Percentiles rank a stretch among this genome's conserved stretches.
Evolutionary conservation across 352 stramenopile genomes (phyloP).

Genomic region (Phytophthora colocasiae): DNA sequence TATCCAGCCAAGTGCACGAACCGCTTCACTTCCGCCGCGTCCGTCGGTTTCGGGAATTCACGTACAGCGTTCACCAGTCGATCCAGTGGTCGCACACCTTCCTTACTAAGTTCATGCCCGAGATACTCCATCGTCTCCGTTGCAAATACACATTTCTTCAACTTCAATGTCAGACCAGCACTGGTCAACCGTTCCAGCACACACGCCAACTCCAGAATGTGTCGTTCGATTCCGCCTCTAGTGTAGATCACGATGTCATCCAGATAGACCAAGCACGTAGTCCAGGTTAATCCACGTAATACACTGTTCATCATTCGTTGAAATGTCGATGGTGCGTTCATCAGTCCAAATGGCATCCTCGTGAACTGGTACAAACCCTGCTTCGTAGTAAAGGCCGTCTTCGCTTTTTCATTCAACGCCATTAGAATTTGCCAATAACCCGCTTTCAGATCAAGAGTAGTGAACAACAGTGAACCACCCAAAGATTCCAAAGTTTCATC

Average conservation of each 20-base stretch:
- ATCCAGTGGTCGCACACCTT: background rate
- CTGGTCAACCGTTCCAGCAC: background rate
- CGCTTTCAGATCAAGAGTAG: background rate
- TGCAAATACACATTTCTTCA: constrained; percentile 2
- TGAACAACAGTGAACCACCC: background rate
- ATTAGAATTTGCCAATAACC: background rate
- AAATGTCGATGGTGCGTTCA: background rate
- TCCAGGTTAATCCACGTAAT: background rate
- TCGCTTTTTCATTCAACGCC: background rate
- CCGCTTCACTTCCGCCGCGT: background rate
- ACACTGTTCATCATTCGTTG: constrained; percentile 1
- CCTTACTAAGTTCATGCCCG: background rate
- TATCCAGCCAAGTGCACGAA: background rate
- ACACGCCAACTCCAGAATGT: background rate
- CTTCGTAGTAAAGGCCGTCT: constrained; percentile 1
- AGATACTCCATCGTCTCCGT: background rate
- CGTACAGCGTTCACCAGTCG: background rate
- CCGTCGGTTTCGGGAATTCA: background rate
- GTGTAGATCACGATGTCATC: background rate
- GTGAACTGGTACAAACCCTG: background rate
- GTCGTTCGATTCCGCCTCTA: background rate
- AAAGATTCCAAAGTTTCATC: background rate
- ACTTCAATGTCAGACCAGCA: background rate
- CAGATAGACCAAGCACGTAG: background rate
- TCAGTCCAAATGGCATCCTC: background rate